Evolutionary conservation across 176 grass and related monocot species (phyloP).

Genomic region (Rhynchospora pubera): DNA sequence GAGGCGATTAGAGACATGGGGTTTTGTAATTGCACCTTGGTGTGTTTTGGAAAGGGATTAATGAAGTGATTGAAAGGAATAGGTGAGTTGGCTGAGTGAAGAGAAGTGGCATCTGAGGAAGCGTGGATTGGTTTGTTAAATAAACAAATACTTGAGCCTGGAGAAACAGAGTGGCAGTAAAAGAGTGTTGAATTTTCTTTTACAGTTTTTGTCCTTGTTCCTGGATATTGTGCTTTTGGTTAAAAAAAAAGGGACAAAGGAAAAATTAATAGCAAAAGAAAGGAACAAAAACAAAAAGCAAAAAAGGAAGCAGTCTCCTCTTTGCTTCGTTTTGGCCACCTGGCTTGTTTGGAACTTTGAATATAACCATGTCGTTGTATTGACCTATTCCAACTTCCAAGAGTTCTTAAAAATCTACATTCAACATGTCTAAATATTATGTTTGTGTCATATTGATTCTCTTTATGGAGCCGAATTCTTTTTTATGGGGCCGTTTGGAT

Average conservation of each 20-base stretch:
- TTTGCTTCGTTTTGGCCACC: not conserved
- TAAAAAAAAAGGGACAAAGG: not conserved
- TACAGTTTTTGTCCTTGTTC: not conserved
- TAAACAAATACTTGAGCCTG: not conserved
- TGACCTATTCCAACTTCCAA: too few relatives aligned
- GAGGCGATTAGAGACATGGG: conserved; percentile 5
- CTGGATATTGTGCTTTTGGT: not conserved
- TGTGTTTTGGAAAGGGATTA: not conserved
- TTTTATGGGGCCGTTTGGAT: too few relatives aligned
- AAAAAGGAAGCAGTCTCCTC: not conserved
- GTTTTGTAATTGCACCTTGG: conserved; percentile 8
- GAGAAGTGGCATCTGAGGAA: not conserved
- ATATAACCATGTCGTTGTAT: too few relatives aligned
- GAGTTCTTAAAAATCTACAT: too few relatives aligned
- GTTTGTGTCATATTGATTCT: too few relatives aligned
- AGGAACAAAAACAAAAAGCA: too few relatives aligned
- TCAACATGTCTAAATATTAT: too few relatives aligned
- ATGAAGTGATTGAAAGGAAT: not conserved
- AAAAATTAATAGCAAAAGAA: not conserved
- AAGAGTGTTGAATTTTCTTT: not conserved
- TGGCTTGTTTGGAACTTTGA: too few relatives aligned
- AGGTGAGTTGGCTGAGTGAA: not conserved
- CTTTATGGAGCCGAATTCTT: too few relatives aligned
- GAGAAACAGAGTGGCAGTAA: not conserved
- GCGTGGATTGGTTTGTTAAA: conserved; percentile 11